Evolutionary conservation across 1,284 basidiomycete species (phyloP).

Genomic region (Pseudozyma sp.): DNA sequence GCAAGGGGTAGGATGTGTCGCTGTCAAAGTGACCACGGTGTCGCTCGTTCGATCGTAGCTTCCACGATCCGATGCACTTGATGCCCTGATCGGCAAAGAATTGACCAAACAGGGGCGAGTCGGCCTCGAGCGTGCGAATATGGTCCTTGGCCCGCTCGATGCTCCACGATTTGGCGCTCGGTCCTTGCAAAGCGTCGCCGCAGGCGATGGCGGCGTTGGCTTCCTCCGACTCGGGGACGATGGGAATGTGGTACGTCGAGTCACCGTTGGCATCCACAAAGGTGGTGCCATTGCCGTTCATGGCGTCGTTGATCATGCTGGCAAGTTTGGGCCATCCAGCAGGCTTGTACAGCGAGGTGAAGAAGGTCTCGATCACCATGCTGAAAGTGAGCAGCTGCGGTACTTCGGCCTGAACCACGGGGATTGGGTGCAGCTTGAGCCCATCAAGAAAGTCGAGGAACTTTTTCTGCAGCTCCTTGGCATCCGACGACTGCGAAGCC

Average conservation of each 20-base stretch:
- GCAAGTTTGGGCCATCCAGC: slow-evolving; percentile 42
- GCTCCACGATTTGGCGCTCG: slow-evolving; percentile 22
- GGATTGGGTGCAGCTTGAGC: slow-evolving; percentile 41
- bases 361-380: slow-evolving; percentile 38
- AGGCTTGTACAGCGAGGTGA: slow-evolving; percentile 43
- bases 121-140: slow-evolving; percentile 29
- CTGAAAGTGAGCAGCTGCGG: slow-evolving; percentile 51
- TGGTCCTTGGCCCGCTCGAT: slow-evolving; percentile 34
- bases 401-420: slow-evolving; percentile 34
- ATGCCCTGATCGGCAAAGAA: slow-evolving; percentile 34
- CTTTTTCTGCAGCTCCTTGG: slow-evolving; percentile 38
- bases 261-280: slow-evolving; percentile 44
- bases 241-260: slow-evolving; percentile 28
- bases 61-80: slow-evolving; percentile 41
- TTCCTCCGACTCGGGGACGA: slow-evolving; percentile 27
- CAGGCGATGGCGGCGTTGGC: slow-evolving; percentile 43
- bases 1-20: slow-evolving; percentile 49
- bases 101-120: slow-evolving; percentile 46
- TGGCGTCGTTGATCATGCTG: slow-evolving; percentile 39
- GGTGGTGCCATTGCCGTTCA: slow-evolving; percentile 39
- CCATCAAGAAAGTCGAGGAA: slow-evolving; percentile 35
- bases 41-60: slow-evolving; percentile 46
- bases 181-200: slow-evolving; percentile 33
- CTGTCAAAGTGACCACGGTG: slow-evolving; percentile 44
- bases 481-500: slow-evolving; percentile 19